phyloP scores from a whole-genome alignment of 306 rosid genomes.

The Cotoneaster glaucophyllus region DNA sequence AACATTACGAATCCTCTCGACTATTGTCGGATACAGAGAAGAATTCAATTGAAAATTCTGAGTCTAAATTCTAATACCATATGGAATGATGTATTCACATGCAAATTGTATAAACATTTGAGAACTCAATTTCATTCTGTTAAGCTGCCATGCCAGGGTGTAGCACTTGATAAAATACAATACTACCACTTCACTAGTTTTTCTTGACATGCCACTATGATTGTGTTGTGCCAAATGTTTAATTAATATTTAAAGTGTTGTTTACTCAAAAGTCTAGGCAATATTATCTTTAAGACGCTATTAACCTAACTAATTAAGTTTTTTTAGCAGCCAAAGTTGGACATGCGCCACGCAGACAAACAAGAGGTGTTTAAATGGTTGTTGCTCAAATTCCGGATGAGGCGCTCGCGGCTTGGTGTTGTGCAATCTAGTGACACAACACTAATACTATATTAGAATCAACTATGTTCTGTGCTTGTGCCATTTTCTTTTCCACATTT shows the following conservation, averaged over 20 bases:
- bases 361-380: background rate
- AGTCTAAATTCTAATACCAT: conserved; percentile 37
- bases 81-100: conserved; percentile 55
- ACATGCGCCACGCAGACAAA: background rate
- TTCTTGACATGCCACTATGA: conserved; percentile 52
- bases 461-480: background rate
- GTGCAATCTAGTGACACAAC: conserved; percentile 24
- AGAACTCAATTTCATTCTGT: conserved; percentile 31
- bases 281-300: background rate
- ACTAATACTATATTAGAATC: conserved; percentile 10
- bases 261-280: background rate
- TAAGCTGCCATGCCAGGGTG: conserved; percentile 52
- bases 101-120: conserved; percentile 27
- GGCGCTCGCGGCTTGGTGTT: conserved; percentile 22
- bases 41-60: conserved; percentile 9
- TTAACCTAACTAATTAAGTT: background rate
- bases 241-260: background rate
- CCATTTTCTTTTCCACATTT: background rate
- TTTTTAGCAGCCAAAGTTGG: background rate
- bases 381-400: conserved; percentile 1
- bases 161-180: conserved; percentile 25
- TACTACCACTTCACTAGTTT: conserved; percentile 9
- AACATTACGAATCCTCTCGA: background rate
- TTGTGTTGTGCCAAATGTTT: conserved; percentile 21
- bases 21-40: conserved; percentile 15